phyloP scores from a whole-genome alignment of 2,329 filamentous ascomycete species.

The Blastomyces parvus region DNA sequence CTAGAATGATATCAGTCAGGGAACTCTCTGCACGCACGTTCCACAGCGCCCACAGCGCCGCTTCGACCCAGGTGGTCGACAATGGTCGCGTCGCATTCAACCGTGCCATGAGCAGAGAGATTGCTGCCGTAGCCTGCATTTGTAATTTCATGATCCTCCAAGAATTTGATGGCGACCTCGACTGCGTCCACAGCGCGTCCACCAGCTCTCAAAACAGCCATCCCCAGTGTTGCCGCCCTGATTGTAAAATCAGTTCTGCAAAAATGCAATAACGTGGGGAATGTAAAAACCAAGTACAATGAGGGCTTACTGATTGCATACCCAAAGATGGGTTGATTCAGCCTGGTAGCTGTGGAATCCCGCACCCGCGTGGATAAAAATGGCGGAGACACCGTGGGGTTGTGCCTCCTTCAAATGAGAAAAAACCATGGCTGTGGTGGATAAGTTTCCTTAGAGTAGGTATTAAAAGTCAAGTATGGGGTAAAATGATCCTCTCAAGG shows the following conservation, averaged over 20 bases:
- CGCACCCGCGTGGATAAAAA: conserved; percentile 92
- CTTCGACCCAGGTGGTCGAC: conserved; percentile 86
- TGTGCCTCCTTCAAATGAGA: neutral
- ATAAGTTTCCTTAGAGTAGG: neutral
- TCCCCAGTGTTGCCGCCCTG: conserved; percentile 74
- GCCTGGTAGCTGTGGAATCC: conserved; percentile 87
- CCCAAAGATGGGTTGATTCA: conserved; percentile 71
- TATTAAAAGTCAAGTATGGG: neutral
- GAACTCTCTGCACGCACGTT: conserved; percentile 52
- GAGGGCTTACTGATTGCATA: conserved; percentile 70
- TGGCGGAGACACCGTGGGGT: conserved; percentile 52
- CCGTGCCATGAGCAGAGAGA: conserved; percentile 75
- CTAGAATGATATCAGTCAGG: neutral
- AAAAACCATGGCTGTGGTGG: conserved; percentile 3
- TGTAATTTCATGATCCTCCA: conserved; percentile 92
- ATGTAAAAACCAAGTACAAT: neutral
- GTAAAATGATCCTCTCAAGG: too few species aligned
- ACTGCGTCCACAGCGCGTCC: conserved; percentile 78
- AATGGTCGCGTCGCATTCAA: conserved; percentile 90
- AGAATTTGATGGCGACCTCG: conserved; percentile 73
- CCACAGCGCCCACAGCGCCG: conserved; percentile 83
- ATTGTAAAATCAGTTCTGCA: neutral
- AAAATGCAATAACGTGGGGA: conserved; percentile 14
- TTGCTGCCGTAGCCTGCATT: conserved; percentile 97
- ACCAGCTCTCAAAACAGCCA: conserved; percentile 69